A percentile compares a stretch with the other conserved stretches of the same genome.
phyloP scores from a whole-genome alignment of 441 rosid species.

The Bocquillonia castaneifolia region DNA sequence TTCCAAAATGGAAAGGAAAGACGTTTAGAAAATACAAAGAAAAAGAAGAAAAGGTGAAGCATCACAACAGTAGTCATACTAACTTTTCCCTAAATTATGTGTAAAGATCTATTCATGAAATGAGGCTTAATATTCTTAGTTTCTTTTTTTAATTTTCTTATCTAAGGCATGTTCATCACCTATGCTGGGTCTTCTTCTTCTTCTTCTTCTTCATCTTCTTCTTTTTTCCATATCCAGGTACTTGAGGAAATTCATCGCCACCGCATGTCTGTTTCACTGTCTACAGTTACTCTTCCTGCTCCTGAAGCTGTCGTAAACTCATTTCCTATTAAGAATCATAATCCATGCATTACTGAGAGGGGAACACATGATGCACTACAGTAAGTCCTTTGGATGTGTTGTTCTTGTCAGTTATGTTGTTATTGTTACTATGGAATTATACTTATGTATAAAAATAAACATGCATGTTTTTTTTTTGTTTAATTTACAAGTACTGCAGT shows the following conservation, averaged over 20 bases:
- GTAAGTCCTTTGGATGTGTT: constrained; percentile 35
- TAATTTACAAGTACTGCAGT: background rate
- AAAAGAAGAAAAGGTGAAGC: background rate
- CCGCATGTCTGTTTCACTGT: constrained; percentile 40
- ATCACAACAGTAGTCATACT: background rate
- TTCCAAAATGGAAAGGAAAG: background rate
- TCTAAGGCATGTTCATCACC: background rate
- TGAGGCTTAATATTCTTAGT: background rate
- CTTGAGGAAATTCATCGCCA: constrained; percentile 65
- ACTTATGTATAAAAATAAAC: background rate
- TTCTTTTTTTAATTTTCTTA: background rate
- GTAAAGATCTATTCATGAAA: background rate
- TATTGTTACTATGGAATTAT: background rate
- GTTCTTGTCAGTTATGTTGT: background rate
- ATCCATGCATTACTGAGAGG: constrained; percentile 23
- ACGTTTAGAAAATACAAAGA: background rate
- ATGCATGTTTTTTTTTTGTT: background rate
- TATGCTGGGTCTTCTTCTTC: background rate
- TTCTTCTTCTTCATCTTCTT: no score
- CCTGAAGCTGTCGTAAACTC: constrained; percentile 62
- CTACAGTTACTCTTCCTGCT: constrained; percentile 47
- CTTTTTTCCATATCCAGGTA: constrained; percentile 36
- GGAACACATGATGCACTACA: constrained; percentile 35
- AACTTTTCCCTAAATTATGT: background rate
- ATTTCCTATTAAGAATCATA: constrained; percentile 48